phyloP scores from a whole-genome alignment of 106 monocot genomes.

The Allium sativum region DNA sequence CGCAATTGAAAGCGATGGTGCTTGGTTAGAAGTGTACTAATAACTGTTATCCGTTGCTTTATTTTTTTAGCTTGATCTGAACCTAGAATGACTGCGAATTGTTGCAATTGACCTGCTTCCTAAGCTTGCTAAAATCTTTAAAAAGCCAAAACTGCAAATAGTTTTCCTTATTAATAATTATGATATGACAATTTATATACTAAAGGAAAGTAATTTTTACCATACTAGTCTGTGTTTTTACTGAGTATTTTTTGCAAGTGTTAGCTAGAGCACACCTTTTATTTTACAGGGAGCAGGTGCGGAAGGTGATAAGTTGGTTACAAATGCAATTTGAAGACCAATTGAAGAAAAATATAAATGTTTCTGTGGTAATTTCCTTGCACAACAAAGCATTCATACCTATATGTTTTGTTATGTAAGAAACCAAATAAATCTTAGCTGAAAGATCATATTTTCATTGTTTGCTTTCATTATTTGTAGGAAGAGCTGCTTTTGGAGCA shows the following conservation, averaged over 20 bases:
- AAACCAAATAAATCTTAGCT: too few relatives aligned
- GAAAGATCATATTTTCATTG: background rate
- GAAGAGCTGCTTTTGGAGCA: constrained; percentile 92
- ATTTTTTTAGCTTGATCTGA: constrained; percentile 69
- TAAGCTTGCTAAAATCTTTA: constrained; percentile 59
- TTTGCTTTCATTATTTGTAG: constrained; percentile 25
- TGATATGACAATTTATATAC: constrained; percentile 87
- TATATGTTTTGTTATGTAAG: too few relatives aligned
- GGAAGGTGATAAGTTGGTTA: constrained; percentile 79
- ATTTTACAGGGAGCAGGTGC: constrained; percentile 70
- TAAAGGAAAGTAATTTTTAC: constrained; percentile 44
- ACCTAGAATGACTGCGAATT: constrained; percentile 85
- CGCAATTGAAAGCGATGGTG: too few relatives aligned
- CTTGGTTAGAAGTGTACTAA: too few relatives aligned
- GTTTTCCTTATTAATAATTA: constrained; percentile 98
- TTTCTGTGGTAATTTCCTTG: constrained; percentile 68
- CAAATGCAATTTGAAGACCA: constrained; percentile 91
- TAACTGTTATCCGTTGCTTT: background rate
- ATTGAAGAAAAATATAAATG: constrained; percentile 80
- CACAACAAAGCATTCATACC: too few relatives aligned
- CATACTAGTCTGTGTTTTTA: too few relatives aligned
- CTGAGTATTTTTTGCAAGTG: too few relatives aligned
- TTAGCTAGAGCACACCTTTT: too few relatives aligned
- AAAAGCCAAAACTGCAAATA: constrained; percentile 81
- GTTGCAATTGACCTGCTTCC: constrained; percentile 82